A percentile compares a stretch with the other conserved stretches of the same genome.
These are phyloP conservation scores for Prunus mume DNA, from an alignment of 306 rosid species.

Conservation along the genomic window DNA sequence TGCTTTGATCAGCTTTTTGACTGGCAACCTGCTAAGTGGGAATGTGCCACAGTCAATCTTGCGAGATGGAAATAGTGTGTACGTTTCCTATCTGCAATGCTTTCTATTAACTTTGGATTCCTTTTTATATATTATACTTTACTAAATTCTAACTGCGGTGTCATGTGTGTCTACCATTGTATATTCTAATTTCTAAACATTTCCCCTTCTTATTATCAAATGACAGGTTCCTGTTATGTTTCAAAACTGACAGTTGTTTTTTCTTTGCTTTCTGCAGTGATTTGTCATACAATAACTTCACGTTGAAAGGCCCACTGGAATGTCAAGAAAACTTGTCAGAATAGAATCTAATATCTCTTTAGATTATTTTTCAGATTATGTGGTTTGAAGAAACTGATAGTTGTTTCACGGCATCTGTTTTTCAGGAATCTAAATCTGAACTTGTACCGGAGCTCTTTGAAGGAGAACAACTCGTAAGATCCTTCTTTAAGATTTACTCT, in stretches of 20 bases:
- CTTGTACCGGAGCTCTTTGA: slow-evolving; percentile 53
- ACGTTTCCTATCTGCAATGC: slow-evolving; percentile 23
- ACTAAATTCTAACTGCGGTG: background rate
- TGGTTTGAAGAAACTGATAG: slow-evolving; percentile 11
- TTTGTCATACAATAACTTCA: slow-evolving; percentile 79
- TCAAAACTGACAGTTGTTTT: background rate
- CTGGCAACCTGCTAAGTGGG: slow-evolving; percentile 68
- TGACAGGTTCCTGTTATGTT: background rate
- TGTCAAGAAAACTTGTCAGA: slow-evolving; percentile 52
- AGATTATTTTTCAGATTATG: slow-evolving; percentile 13
- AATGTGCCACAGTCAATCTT: slow-evolving; percentile 50
- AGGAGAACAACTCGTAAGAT: slow-evolving; percentile 44
- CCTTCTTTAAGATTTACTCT: background rate
- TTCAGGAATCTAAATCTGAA: slow-evolving; percentile 61
- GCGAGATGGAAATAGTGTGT: slow-evolving; percentile 50
- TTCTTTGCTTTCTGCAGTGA: slow-evolving; percentile 47
- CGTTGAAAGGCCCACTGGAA: slow-evolving; percentile 42
- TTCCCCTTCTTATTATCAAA: background rate
- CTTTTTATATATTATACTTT: background rate
- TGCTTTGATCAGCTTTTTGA: slow-evolving; percentile 53
- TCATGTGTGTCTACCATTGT: background rate
- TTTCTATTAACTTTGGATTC: background rate
- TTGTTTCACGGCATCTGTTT: slow-evolving; percentile 16
- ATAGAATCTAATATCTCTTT: background rate
- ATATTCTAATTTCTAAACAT: background rate